These are phyloP conservation scores for Neurospora sp. DNA, from an alignment of 495 filamentous ascomycete genomes.

Conservation along the genomic window DNA sequence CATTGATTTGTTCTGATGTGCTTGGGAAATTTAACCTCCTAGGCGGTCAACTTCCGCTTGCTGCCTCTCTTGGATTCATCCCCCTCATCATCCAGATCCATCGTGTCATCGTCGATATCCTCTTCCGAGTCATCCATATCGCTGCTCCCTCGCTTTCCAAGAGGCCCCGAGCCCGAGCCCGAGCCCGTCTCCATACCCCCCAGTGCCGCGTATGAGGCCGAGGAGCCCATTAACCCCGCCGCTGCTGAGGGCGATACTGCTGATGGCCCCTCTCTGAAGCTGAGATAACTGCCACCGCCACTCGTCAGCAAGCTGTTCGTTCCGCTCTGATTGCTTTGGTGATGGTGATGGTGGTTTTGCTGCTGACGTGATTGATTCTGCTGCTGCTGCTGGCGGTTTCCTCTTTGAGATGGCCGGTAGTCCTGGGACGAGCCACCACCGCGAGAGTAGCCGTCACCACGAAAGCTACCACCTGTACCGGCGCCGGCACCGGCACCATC, in stretches of 20 bases:
- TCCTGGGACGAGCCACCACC: background rate
- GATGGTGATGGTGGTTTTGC: background rate
- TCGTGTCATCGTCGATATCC: slow-evolving; percentile 44
- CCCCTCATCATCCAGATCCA: slow-evolving; percentile 23
- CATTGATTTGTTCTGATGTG: background rate
- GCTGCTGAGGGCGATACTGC: slow-evolving; percentile 8
- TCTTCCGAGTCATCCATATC: slow-evolving; percentile 37
- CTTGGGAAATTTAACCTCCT: background rate
- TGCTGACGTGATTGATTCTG: background rate
- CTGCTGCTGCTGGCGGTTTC: background rate
- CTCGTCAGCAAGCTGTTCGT: slow-evolving; percentile 16
- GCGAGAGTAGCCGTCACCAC: background rate
- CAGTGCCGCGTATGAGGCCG: background rate
- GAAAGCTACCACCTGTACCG: background rate
- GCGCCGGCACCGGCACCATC: slow-evolving; percentile 12
- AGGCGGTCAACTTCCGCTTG: slow-evolving; percentile 22
- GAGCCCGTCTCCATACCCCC: slow-evolving; percentile 10
- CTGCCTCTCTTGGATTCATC: slow-evolving; percentile 26
- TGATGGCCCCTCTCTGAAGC: background rate
- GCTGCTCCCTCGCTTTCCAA: slow-evolving; percentile 31
- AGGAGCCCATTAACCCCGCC: slow-evolving; percentile 8
- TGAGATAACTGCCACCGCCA: slow-evolving; percentile 8
- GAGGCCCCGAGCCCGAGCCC: slow-evolving; percentile 8
- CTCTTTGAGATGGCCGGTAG: background rate
- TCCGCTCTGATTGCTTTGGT: background rate